Conservation (phyloP, 306 rosid genomes). For the Quercus mongolica region DNA sequence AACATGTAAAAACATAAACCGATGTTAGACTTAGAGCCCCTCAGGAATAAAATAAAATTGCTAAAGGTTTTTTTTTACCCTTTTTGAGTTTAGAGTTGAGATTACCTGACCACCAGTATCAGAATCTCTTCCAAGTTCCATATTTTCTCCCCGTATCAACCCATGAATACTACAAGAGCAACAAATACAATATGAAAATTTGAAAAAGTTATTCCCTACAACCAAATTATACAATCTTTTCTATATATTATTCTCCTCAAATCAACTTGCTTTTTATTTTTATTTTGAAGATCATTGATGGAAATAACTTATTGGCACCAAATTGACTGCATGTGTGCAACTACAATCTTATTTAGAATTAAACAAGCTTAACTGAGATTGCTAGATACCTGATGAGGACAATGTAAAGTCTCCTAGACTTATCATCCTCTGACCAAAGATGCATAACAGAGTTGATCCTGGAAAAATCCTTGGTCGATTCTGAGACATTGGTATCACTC, state of each 20-base stretch:
- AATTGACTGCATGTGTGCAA: background rate
- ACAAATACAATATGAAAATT: background rate
- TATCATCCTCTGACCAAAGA: constrained; percentile 55
- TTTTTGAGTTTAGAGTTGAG: too few species aligned
- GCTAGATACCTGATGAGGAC: constrained; percentile 54
- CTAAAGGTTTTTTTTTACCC: too few species aligned
- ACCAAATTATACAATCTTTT: background rate
- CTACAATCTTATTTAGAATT: too few species aligned
- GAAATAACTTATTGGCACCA: background rate
- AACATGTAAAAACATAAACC: background rate
- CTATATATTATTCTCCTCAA: background rate
- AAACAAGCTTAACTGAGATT: background rate
- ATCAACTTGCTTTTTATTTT: background rate
- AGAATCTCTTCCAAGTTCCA: constrained; percentile 89
- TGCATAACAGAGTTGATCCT: constrained; percentile 50
- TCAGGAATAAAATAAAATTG: too few species aligned
- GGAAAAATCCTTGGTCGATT: constrained; percentile 33
- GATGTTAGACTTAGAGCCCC: background rate
- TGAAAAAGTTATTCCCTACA: background rate
- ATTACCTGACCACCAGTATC: constrained; percentile 85
- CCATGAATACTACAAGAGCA: constrained; percentile 59
- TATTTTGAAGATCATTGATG: background rate
- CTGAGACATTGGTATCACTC: constrained; percentile 31
- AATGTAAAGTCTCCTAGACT: constrained; percentile 56
- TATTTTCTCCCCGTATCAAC: constrained; percentile 76